A percentile compares a stretch with the other conserved stretches of the same genome.
Conservation (phyloP, 2,329 filamentous ascomycete species). For the Corniculantispora saksenae region DNA sequence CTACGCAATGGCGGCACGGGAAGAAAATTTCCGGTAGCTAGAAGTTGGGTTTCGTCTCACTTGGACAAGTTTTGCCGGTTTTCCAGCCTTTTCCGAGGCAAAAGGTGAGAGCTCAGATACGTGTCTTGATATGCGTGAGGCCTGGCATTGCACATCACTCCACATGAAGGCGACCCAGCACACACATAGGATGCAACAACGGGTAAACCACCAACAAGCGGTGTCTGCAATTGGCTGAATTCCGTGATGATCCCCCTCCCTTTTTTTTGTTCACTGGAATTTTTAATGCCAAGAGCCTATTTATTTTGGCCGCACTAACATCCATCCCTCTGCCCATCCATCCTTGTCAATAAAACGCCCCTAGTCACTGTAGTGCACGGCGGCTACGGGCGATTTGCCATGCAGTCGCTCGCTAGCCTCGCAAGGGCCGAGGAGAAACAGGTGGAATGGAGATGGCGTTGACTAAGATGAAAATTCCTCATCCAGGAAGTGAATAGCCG, state of each 20-base stretch:
- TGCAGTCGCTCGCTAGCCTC: neutral
- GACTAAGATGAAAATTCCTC: neutral
- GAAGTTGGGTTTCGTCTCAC: no score
- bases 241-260: neutral
- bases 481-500: neutral
- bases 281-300: neutral
- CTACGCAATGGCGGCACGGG: neutral
- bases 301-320: no score
- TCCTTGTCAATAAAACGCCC: neutral
- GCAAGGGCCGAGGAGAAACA: neutral
- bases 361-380: neutral
- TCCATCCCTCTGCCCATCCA: neutral
- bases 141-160: neutral
- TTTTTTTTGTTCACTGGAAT: neutral
- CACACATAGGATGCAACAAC: neutral
- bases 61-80: neutral
- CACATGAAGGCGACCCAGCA: neutral
- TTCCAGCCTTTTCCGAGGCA: neutral
- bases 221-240: slow-evolving; percentile 11
- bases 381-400: neutral
- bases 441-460: neutral
- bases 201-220: slow-evolving; percentile 11
- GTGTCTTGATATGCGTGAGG: neutral
- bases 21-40: no score
- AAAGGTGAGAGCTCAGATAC: neutral